Conservation (phyloP, 139 green algal genomes). For the Closterium sp. region DNA sequence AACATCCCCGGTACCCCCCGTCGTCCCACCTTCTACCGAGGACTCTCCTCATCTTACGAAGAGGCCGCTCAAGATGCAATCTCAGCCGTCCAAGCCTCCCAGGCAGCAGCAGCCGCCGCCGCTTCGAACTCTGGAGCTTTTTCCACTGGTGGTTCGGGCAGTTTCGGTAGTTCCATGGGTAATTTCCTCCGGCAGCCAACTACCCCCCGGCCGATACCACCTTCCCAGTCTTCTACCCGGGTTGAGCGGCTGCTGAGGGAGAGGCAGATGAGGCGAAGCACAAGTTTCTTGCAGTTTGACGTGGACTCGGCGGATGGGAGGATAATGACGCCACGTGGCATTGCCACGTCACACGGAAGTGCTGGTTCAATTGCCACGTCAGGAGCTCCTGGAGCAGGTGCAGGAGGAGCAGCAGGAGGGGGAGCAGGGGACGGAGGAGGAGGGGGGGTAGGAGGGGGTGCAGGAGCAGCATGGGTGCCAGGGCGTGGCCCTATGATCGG, state of each 20-base stretch:
- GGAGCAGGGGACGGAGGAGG: background rate
- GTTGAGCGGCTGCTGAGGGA: conserved; percentile 39
- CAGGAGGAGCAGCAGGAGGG: background rate
- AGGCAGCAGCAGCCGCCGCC: background rate
- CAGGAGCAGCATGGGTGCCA: background rate
- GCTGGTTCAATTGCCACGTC: background rate
- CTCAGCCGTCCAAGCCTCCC: background rate
- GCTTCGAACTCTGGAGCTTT: background rate
- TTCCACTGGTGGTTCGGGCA: background rate
- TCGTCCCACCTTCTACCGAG: background rate
- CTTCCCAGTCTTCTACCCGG: conserved; percentile 24
- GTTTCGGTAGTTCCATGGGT: background rate
- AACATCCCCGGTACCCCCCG: background rate
- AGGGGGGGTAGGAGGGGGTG: background rate
- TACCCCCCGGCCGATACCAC: background rate
- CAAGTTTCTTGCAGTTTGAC: conserved; percentile 37
- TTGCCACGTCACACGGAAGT: background rate
- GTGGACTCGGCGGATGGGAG: conserved; percentile 14
- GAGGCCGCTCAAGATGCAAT: background rate
- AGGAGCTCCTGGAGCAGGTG: background rate
- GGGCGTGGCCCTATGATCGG: background rate
- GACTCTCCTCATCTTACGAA: background rate
- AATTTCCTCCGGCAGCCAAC: background rate
- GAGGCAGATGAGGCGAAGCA: conserved; percentile 26
- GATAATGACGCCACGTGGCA: background rate